Percentiles rank a stretch among this genome's conserved stretches.
These are phyloP conservation scores for Rhytidiadelphus loreus DNA, from an alignment of 225 moss, liverwort and hornwort species.

Conservation along the genomic window DNA sequence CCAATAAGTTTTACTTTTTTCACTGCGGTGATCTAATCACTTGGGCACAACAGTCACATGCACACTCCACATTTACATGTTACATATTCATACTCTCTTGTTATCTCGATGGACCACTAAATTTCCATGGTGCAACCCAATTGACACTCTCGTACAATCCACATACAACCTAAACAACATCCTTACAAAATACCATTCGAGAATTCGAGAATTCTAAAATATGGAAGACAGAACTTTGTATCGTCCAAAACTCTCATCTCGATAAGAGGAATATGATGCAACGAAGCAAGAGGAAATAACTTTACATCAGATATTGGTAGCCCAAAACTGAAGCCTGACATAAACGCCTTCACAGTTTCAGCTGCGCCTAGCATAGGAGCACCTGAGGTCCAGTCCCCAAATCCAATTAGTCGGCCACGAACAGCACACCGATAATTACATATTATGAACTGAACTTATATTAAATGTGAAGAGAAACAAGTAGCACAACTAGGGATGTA, in stretches of 20 bases:
- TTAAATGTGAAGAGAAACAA: background rate
- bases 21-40: background rate
- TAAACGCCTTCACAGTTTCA: conserved; percentile 76
- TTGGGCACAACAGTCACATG: background rate
- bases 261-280: background rate
- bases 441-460: background rate
- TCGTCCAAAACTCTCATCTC: background rate
- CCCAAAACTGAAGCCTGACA: conserved; percentile 83
- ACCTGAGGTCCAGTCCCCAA: conserved; percentile 35
- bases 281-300: background rate
- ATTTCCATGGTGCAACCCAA: background rate
- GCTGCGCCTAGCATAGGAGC: conserved; percentile 83
- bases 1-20: background rate
- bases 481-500: background rate
- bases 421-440: background rate
- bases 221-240: background rate
- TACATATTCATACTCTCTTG: background rate
- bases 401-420: background rate
- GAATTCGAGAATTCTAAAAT: background rate
- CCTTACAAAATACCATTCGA: background rate
- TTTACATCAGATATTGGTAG: conserved; percentile 84
- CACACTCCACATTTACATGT: background rate
- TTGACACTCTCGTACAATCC: background rate
- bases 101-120: background rate
- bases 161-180: background rate